Evolutionary conservation across 192 early-diverging fungal genomes (phyloP).

Genomic region (Coemansia sp.): DNA sequence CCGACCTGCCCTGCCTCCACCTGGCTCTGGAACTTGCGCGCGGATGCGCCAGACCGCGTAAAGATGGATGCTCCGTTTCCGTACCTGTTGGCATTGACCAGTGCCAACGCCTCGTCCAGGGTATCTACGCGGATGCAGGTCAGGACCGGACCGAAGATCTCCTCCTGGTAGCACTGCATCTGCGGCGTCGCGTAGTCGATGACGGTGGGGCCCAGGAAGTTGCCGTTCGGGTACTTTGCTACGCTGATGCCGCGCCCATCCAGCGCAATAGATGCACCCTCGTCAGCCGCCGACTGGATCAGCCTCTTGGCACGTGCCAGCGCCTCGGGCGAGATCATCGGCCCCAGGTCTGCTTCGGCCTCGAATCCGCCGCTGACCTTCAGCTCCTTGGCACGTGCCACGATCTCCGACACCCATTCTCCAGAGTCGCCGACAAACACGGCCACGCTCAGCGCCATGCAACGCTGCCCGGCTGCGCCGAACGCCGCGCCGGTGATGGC

Average conservation of each 20-base stretch:
- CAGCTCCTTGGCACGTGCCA: conserved; percentile 79
- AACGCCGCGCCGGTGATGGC: conserved; percentile 91
- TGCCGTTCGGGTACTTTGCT: conserved; percentile 81
- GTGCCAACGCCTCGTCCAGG: conserved; percentile 86
- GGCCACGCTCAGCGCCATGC: conserved; percentile 94
- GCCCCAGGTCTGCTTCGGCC: conserved; percentile 83
- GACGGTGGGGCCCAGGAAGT: conserved; percentile 96
- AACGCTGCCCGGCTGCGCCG: conserved; percentile 96
- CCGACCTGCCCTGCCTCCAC: conserved; percentile 94
- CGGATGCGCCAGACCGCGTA: conserved; percentile 84
- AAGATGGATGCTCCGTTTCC: conserved; percentile 87
- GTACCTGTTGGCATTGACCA: conserved; percentile 89
- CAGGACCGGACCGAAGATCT: conserved; percentile 96
- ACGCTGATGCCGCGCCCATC: conserved; percentile 83
- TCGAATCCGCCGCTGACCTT: conserved; percentile 87
- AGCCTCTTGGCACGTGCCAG: conserved; percentile 71
- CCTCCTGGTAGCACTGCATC: conserved; percentile 91
- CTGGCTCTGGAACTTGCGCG: conserved; percentile 83
- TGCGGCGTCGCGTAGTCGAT: conserved; percentile 67
- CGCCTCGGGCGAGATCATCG: conserved; percentile 81
- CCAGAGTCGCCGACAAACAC: conserved; percentile 86
- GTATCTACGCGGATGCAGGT: conserved; percentile 80
- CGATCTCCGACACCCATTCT: conserved; percentile 86
- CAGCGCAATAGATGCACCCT: conserved; percentile 82
- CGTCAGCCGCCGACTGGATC: conserved; percentile 78